Percentiles rank a stretch among this genome's conserved stretches.
Conservation (phyloP, 768 basidiomycete species). For the Tricholoma terreum region DNA sequence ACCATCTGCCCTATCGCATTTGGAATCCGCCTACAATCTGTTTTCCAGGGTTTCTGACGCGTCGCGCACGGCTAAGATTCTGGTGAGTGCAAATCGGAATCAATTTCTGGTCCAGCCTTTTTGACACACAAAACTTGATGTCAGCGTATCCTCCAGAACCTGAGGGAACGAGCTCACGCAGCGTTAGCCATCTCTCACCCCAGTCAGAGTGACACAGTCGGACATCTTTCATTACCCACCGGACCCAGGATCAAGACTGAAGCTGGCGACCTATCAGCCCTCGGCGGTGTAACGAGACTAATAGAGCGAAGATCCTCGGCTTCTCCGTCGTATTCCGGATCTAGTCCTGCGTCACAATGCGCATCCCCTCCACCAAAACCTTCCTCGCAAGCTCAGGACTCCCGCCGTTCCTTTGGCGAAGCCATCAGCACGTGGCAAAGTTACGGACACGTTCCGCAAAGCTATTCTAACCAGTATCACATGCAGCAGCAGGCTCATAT, state of each 20-base stretch:
- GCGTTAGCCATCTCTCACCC: conserved; percentile 31
- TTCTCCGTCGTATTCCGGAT: conserved; percentile 39
- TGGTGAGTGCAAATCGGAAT: conserved; percentile 39
- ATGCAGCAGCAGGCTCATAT: conserved; percentile 16
- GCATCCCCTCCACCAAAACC: conserved; percentile 41
- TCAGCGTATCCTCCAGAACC: conserved; percentile 60
- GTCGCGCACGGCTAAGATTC: conserved; percentile 53
- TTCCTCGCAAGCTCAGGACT: conserved; percentile 14
- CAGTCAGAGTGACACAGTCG: conserved; percentile 18
- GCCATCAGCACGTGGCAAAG: conserved; percentile 27
- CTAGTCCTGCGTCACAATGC: conserved; percentile 43
- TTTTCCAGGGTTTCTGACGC: conserved; percentile 55
- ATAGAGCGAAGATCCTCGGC: conserved; percentile 52
- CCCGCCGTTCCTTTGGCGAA: conserved; percentile 12
- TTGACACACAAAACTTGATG: background rate
- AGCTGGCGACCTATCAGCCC: conserved; percentile 55
- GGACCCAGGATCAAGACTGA: conserved; percentile 52
- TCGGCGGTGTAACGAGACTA: conserved; percentile 63
- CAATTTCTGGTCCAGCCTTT: background rate
- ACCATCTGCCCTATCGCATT: conserved; percentile 61
- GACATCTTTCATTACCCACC: conserved; percentile 34
- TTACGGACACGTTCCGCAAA: conserved; percentile 34
- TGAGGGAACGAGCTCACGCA: conserved; percentile 51
- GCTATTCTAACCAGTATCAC: conserved; percentile 23
- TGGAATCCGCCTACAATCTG: conserved; percentile 59